Evolutionary conservation across 2,329 filamentous ascomycete species (phyloP), one percentile per base, ranked within the genome.

Genomic region (Fusarium bulbicola): DNA sequence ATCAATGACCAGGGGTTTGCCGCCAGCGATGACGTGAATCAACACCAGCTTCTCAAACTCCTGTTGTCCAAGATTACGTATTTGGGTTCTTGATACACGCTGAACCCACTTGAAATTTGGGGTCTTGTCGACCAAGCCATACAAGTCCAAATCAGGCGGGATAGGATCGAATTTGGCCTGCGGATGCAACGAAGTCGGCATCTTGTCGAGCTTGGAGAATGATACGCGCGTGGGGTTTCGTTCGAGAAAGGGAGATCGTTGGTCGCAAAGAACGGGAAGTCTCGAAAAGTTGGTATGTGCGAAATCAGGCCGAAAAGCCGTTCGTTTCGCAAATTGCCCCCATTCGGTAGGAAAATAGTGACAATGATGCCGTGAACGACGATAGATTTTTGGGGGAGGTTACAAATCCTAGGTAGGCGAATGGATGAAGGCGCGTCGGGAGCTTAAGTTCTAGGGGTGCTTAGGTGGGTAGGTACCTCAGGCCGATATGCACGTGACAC

Each of bases 121-220:
- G 0, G 92, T 93, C 14, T 88, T 87, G 64, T 96, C 92, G 21
- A 98, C 93, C 4, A 98, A 86, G 2, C 85, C 84, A 43, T 90
- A 85, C 21, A 98, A 86, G 79, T 98, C 92, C 64, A 98, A 90
- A 78, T 95, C 90, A 0, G 95, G 95, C 0, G 95, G 90, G 52
- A 98, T 93, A 3, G 95, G 95, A 81, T 97, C 94, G 81, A 98
- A 98, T 58, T 95, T 94, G 21, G 95, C 94, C 79, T 94, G 92
- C 2, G 94, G 94, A 77, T 95, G 91, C 66, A 92, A 86, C 20
- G 92, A 87, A 21, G 86, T 84, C 61, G 93, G 92, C 95, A 97
- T 97, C 34, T 78, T 87, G 77, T 68, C 63, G 60, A 24, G 39
- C 37, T 58, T 61, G 24, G 15, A 43, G 21, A 40, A 37, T 54